Evolutionary conservation across 2,329 filamentous ascomycete species (phyloP), one percentile per base, ranked within the genome.

Genomic region (Scytalidium lignicola): DNA sequence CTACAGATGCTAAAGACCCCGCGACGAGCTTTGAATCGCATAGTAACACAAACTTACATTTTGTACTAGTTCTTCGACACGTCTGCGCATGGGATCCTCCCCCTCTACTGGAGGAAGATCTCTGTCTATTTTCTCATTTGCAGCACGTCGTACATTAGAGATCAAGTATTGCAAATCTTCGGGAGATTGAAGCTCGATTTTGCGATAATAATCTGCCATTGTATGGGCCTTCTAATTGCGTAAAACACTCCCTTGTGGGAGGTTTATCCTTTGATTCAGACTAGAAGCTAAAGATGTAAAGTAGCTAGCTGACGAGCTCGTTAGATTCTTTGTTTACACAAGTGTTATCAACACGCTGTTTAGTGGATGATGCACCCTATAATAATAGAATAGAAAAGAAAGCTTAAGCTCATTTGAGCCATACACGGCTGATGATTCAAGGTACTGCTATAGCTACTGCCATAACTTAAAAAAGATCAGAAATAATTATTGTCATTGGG

Each of bases 171-270:
- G 70, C 28, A 91, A 75, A 68, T 92, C 88, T 44, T 85, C 81
- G 40, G 82, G 79, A n/a, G 79, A 78, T 70, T 91, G 87, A 46
- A 92, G 80, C 70, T 91, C 88, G 65, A 92, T 86, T 70, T 83
- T 86, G 65, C 88, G 83, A 67, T 90, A 82, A 56, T 55, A 56
- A 49, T 66, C 63, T 5, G 62, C 54, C 64, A 66, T 66, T 19
- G 32, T 9, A 37, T 37, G 15, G 32, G 6, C n/a, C 15, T 37
- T 26, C n/a, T n/a, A n/a, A n/a, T n/a, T n/a, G n/a, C n/a, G n/a
- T n/a, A n/a, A n/a, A n/a, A n/a, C n/a, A n/a, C n/a, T 26, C 6
- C 5, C 23, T 26, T 10, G 5, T 26, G 10, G 5, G 23, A 26
- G 6, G 23, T 6, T 10, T 10, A 5, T 26, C 10, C 23, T 10